These are phyloP conservation scores for Tetracladium setigerum DNA, from an alignment of 495 filamentous ascomycete species.

Conservation along the genomic window DNA sequence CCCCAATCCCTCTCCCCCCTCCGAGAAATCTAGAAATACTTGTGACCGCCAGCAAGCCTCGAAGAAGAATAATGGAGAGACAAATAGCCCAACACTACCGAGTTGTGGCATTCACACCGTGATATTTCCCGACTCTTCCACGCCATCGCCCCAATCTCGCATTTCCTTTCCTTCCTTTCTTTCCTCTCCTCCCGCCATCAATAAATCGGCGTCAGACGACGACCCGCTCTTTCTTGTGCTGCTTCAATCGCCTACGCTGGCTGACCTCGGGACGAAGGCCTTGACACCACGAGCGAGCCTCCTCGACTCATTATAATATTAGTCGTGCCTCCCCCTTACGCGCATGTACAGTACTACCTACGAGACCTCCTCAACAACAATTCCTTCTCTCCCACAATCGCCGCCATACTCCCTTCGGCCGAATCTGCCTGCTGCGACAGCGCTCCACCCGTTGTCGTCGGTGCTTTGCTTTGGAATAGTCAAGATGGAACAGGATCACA, in stretches of 20 bases:
- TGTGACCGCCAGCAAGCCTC: no score
- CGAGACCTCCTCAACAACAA: no score
- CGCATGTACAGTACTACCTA: no score
- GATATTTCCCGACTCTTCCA: neutral
- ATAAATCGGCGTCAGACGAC: neutral
- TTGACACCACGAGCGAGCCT: neutral
- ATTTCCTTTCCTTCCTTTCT: slow-evolving; percentile 9
- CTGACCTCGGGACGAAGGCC: neutral
- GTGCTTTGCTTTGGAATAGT: slow-evolving; percentile 12
- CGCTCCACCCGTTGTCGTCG: neutral
- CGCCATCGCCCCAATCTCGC: slow-evolving; percentile 1
- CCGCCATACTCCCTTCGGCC: no score
- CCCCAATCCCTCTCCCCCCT: neutral
- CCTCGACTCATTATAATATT: neutral
- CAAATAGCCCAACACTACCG: no score
- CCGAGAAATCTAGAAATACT: no score
- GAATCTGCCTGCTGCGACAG: no score
- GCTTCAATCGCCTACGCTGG: neutral
- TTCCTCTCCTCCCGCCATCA: neutral
- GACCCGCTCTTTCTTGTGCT: neutral
- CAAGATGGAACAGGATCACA: slow-evolving; percentile 33
- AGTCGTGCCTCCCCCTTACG: neutral
- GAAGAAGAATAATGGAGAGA: no score
- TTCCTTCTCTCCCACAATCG: no score
- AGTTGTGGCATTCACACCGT: no score